Base-by-base conservation (phyloP, 2,329 filamentous ascomycete species). In the Claviceps sp. region DNA sequence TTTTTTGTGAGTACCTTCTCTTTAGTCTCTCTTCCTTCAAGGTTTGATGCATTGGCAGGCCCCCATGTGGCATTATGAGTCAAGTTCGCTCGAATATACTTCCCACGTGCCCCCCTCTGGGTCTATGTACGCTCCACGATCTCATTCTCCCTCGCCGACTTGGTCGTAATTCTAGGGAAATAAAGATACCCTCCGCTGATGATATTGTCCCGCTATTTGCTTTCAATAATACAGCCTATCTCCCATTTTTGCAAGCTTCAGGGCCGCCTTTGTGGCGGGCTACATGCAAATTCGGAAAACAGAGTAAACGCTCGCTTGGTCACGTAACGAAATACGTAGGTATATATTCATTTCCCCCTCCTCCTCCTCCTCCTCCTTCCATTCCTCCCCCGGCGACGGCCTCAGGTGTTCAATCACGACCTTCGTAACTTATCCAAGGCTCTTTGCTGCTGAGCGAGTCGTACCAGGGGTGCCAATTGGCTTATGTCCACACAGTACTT, bases 381-480 rank as follows among this genome's bases (percentile, higher is more conserved):
- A 19, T n/a, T 14, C 1, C 13, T n/a, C 30, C 22, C 2, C 24
- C 39, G n/a, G 11, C 17, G 2, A 22, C 40, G 26, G 38, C 40
- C 30, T 19, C 48, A 34, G 14, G 13, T 7, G 11, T 6, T 8
- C 8, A 48, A 50, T 58, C 60, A 65, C 58, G 64, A 62, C 67
- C 87, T 87, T 57, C 82, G 79, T 55, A 82, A 82, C 70, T 87
- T 88, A 70, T 97, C 91, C 62, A 91, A 85, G 26, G 86, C 86
- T 66, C 90, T 80, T 57, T 89, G 89, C 65, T 88, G 82, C 58
- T 90, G 80, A 47, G 91, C 91, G 43, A 89, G 86, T 62, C 84
- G 81, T 50, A 97, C 91, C 54, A 97, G 77, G 10, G 91, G 90
- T 26, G 91, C 85, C 51, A 97, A 76, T 54, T 89, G 88, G 51